A percentile compares a stretch with the other conserved stretches of the same genome.
phyloP scores from a whole-genome alignment of 495 filamentous ascomycete species.

The Neurospora tetraspora region DNA sequence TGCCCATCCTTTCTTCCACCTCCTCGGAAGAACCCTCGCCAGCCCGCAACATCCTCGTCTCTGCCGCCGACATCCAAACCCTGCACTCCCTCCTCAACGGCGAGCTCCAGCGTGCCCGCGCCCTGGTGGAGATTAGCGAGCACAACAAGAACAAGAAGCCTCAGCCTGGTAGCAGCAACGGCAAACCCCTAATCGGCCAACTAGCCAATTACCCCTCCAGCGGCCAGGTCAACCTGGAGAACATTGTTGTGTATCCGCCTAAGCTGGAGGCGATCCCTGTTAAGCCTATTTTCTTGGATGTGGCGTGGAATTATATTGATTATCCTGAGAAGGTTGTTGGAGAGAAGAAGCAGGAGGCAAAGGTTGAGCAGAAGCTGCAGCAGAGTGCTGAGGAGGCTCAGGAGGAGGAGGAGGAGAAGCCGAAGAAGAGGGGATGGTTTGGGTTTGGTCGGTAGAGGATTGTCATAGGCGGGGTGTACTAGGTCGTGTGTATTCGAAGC shows the following conservation, averaged over 20 bases:
- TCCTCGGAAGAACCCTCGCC: conserved; percentile 22
- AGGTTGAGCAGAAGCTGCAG: conserved; percentile 2
- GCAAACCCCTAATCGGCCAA: conserved; percentile 52
- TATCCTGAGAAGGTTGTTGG: conserved; percentile 56
- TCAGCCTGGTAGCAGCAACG: background rate
- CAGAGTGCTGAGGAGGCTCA: conserved; percentile 29
- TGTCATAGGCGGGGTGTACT: background rate
- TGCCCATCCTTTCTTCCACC: conserved; percentile 27
- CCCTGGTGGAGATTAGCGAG: conserved; percentile 69
- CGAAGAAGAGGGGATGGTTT: conserved; percentile 76
- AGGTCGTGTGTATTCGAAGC: background rate
- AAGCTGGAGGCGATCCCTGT: conserved; percentile 74
- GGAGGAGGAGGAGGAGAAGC: conserved; percentile 31
- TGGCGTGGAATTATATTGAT: conserved; percentile 95
- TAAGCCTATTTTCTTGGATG: conserved; percentile 92
- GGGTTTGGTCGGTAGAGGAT: conserved; percentile 66
- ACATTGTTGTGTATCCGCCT: conserved; percentile 82
- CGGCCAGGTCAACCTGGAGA: conserved; percentile 52
- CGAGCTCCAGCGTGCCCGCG: conserved; percentile 66
- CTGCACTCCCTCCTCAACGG: conserved; percentile 52
- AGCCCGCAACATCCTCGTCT: conserved; percentile 47
- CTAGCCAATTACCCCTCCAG: conserved; percentile 63
- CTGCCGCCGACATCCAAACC: conserved; percentile 39
- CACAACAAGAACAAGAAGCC: conserved; percentile 30
- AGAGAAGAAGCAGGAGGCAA: conserved; percentile 17